These are phyloP conservation scores for Nitzschia palea DNA, from an alignment of 108 stramenopile species.

Conservation along the genomic window DNA sequence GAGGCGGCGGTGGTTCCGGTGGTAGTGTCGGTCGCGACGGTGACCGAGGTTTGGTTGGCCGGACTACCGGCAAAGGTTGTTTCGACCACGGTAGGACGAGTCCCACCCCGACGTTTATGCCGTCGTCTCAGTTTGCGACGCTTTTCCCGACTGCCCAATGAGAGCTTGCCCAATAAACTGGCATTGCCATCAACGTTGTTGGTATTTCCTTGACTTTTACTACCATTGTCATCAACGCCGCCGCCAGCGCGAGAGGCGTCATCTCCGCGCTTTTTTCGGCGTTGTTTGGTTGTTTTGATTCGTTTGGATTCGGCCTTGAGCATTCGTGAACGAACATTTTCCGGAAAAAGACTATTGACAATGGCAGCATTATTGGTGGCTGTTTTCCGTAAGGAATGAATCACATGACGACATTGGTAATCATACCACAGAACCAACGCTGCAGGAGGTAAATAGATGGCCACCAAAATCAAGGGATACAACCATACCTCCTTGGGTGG, in stretches of 20 bases:
- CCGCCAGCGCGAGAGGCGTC: not conserved
- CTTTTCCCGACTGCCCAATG: no score
- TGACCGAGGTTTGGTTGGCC: not conserved
- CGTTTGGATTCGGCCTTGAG: not conserved
- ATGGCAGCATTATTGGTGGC: constrained; percentile 13
- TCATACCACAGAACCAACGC: not conserved
- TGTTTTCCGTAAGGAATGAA: not conserved
- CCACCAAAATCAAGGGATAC: not conserved
- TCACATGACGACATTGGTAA: not conserved
- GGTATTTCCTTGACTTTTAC: not conserved
- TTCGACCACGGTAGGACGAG: not conserved
- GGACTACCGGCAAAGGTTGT: not conserved
- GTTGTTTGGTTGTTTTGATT: not conserved
- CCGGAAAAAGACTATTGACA: constrained; percentile 24
- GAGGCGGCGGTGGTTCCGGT: no score
- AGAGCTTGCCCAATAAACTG: no score
- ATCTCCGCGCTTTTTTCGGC: not conserved
- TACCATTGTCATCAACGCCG: not conserved
- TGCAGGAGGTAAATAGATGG: not conserved
- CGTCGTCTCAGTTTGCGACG: no score
- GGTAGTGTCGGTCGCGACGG: not conserved
- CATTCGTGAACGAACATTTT: constrained; percentile 22
- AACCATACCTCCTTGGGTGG: not conserved
- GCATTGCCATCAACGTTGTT: no score
- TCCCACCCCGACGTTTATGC: not conserved